Evolutionary conservation across 1,284 basidiomycete species (phyloP).

Genomic region (Cryptococcus maquisensis): DNA sequence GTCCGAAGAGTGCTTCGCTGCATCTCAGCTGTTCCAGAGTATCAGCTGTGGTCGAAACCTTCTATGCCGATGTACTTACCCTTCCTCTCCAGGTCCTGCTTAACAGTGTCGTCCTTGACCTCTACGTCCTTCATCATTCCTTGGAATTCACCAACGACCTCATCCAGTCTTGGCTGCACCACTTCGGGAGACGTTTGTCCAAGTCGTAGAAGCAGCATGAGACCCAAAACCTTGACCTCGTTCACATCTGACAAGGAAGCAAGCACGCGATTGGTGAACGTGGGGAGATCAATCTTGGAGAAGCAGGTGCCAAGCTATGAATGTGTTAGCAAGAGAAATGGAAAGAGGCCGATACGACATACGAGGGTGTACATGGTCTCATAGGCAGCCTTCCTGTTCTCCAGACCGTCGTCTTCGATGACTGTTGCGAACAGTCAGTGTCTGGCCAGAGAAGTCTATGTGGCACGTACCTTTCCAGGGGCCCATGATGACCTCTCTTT

Average conservation of each 20-base stretch:
- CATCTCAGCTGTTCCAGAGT: slow-evolving; percentile 60
- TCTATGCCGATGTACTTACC: slow-evolving; percentile 26
- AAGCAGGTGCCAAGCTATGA: slow-evolving; percentile 61
- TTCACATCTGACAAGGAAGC: slow-evolving; percentile 85
- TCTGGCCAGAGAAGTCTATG: background rate
- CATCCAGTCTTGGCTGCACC: slow-evolving; percentile 79
- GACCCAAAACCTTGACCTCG: slow-evolving; percentile 93
- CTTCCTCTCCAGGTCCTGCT: slow-evolving; percentile 92
- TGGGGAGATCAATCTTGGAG: slow-evolving; percentile 74
- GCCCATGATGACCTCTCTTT: slow-evolving; percentile 94
- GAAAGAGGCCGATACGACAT: slow-evolving; percentile 32
- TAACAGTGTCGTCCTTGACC: slow-evolving; percentile 88
- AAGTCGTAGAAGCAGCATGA: slow-evolving; percentile 90
- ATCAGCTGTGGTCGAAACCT: background rate
- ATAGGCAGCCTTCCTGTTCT: slow-evolving; percentile 79
- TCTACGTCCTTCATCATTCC: slow-evolving; percentile 87
- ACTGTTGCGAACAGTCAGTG: slow-evolving; percentile 18
- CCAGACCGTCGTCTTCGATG: slow-evolving; percentile 46
- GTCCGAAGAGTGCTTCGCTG: slow-evolving; percentile 83
- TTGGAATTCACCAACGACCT: slow-evolving; percentile 73
- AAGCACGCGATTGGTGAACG: slow-evolving; percentile 77
- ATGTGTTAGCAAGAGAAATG: background rate
- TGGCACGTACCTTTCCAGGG: slow-evolving; percentile 73
- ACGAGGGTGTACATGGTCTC: slow-evolving; percentile 93
- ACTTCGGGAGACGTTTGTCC: slow-evolving; percentile 76